Evolutionary conservation across 2,329 filamentous ascomycete species (phyloP).

Genomic region (Pseudopithomyces chartarum): DNA sequence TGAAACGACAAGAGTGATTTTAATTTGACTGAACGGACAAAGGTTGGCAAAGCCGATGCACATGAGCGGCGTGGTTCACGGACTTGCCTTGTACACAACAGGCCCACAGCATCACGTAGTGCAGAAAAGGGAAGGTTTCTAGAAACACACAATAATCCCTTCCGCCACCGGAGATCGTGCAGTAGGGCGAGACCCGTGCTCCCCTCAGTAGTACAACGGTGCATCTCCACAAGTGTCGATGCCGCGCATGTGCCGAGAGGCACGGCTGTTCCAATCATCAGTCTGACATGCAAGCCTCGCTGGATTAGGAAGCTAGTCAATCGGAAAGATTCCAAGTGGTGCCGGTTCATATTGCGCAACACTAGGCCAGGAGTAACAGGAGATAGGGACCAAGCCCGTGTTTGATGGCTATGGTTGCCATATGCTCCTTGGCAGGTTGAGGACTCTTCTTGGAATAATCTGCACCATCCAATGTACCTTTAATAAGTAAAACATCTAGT

Average conservation of each 20-base stretch:
- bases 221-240: not conserved
- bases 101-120: not conserved
- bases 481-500: not conserved
- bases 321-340: not conserved
- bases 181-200: not conserved
- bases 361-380: not conserved
- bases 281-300: not conserved
- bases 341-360: not conserved
- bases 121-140: not conserved
- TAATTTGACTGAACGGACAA: too few species aligned
- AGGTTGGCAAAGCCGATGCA: not conserved
- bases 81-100: not conserved
- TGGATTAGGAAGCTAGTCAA: constrained; percentile 4
- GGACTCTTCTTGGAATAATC: not conserved
- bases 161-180: not conserved
- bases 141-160: not conserved
- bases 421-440: not conserved
- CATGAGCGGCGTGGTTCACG: not conserved
- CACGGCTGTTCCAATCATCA: not conserved
- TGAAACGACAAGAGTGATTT: too few species aligned
- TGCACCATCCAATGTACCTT: not conserved
- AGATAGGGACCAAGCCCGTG: not conserved
- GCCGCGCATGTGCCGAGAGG: constrained; percentile 2
- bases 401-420: not conserved
- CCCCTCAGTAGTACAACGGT: not conserved